A percentile compares a stretch with the other conserved stretches of the same genome.
These are phyloP conservation scores for Backusella tarrabulga DNA, from an alignment of 192 early-diverging fungal genomes.

Conservation along the genomic window DNA sequence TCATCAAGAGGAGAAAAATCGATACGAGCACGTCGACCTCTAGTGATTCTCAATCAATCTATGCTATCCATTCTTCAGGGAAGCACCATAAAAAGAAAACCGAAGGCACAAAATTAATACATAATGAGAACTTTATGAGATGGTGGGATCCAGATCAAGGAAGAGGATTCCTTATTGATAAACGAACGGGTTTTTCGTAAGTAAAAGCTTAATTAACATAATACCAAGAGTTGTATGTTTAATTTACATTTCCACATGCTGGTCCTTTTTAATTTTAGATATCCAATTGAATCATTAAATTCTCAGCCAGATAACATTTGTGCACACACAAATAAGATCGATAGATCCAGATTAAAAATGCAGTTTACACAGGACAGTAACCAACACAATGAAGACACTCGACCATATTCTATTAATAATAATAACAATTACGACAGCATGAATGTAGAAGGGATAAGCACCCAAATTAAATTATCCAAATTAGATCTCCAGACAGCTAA, in stretches of 20 bases:
- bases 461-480: constrained; percentile 12
- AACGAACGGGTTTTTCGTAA: constrained; percentile 43
- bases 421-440: not conserved
- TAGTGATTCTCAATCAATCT: not conserved
- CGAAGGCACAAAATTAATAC: not conserved
- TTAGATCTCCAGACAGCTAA: constrained; percentile 34
- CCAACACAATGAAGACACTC: not conserved
- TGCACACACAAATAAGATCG: not conserved
- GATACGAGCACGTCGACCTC: not conserved
- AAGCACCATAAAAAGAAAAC: not conserved
- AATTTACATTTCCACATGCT: not conserved
- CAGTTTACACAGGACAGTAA: not conserved
- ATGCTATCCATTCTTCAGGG: not conserved
- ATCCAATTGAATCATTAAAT: not conserved
- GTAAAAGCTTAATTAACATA: constrained; percentile 1
- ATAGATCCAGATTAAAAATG: not conserved
- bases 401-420: not conserved
- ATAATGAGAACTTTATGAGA: not conserved
- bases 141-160: constrained; percentile 29
- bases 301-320: not conserved
- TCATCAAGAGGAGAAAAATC: not conserved
- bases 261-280: not conserved
- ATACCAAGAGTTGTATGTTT: constrained; percentile 1
- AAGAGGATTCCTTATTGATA: constrained; percentile 31
- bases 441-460: not conserved